Base-by-base conservation (phyloP, 2,329 filamentous ascomycete genomes). In the Colletotrichum sp. region DNA sequence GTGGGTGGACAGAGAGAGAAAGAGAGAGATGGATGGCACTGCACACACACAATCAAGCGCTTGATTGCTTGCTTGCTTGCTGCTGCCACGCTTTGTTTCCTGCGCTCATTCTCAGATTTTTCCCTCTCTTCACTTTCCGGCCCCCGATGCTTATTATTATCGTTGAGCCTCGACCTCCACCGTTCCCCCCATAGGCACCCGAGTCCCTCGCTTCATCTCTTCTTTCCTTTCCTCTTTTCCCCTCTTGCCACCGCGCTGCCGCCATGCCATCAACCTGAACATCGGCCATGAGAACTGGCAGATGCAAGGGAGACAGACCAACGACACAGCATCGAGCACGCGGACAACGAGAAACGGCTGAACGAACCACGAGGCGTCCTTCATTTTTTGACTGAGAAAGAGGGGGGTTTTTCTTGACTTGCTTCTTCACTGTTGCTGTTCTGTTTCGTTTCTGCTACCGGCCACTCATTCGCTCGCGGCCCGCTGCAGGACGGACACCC, bases 241-340 rank as follows among this genome's bases (percentile, higher is more conserved):
- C 59, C 36, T 65, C 36, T 48, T 43, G n/a, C 36, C 61, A 76
- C 72, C 76, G 77, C 61, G 75, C 72, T 76, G 77, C 79, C 77
- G 78, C 75, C 79, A 81, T 81, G 79, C 79, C 78, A 80, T 64
- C 70, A 28, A 58, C 74, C 75, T 76, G 73, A 73, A 68, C 66
- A 69, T 74, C 74, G 62, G 70, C 70, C 70, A 69, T 76, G 74
- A 76, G 63, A 76, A 74, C 43, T 71, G 74, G 67, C 76, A 48
- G 76, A 77, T 74, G 66, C 34, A 76, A 77, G 71, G 76, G 75
- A 77, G 73, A 76, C 65, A 76, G 69, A 66, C 30, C 64, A 74
- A 65, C 58, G n/a, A 48, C 43, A 48, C n/a, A 48, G n/a, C 43
- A 48, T 76, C 74, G 18, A n/a, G 69, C 56, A 58, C 71, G 61